Percentiles rank a stretch among this genome's conserved stretches.
phyloP scores from a whole-genome alignment of 495 filamentous ascomycete species.

The Alectoria sarmentosa region DNA sequence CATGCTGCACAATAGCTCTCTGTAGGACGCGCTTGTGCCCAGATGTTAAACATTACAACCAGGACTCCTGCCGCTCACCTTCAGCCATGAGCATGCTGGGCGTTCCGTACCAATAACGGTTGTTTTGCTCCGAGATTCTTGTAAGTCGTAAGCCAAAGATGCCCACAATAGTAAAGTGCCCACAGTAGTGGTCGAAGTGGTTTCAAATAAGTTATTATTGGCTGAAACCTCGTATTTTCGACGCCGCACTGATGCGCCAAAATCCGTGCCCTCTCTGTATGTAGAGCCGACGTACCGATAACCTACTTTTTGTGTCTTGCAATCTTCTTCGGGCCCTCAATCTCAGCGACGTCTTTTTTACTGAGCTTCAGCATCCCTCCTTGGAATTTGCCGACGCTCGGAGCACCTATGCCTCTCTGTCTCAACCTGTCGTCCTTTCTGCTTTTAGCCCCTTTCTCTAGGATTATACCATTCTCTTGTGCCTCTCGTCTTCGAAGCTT shows the following conservation, averaged over 20 bases:
- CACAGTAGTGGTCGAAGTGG: neutral
- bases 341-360: conserved; percentile 62
- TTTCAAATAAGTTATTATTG: neutral
- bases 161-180: neutral
- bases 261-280: neutral
- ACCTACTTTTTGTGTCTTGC: conserved; percentile 23
- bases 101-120: neutral
- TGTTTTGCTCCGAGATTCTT: neutral
- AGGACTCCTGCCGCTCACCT: neutral
- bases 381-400: conserved; percentile 70
- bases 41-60: neutral
- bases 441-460: conserved; percentile 54
- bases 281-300: neutral
- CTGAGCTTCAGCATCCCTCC: conserved; percentile 75
- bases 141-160: neutral
- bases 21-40: neutral
- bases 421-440: conserved; percentile 41
- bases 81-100: neutral
- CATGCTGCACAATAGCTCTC: neutral
- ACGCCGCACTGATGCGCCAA: neutral
- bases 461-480: conserved; percentile 80
- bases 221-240: neutral
- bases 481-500: conserved; percentile 67
- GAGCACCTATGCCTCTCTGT: conserved; percentile 63
- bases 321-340: conserved; percentile 47